Base-by-base conservation (phyloP, 169 alveolate species). In the Plasmodium relictum region DNA sequence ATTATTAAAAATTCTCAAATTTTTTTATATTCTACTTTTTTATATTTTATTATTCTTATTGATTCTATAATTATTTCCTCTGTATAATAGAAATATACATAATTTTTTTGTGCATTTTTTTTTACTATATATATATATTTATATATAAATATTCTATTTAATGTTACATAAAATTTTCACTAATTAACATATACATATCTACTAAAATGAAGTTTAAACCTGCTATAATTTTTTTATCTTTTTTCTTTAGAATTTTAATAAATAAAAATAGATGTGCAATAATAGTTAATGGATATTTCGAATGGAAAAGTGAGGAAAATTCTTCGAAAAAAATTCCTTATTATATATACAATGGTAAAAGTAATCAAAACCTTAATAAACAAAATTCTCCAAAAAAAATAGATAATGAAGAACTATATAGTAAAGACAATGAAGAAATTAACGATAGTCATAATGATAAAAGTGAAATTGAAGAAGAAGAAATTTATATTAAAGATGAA, bases 231-330 rank as follows among this genome's bases (percentile, higher is more conserved):
- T 16, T 24, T 14, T 48, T 44, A 45, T 20, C 37, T 62, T 59
- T 58, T 59, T 20, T 37, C 52, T 41, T 48, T 22, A 74, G 88
- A n/a, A 26, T 59, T 16, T 66, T 74, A 42, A 59, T 74, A 63
- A 74, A 74, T 74, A 74, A 74, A 66, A 74, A 74, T 50, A 61
- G 74, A 74, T 74, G 73, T 18, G 88, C 88, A 9, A 42, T 74
- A 54, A 50, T 74, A 48, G 73, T 74, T 42, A 74, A 74, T 65
- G 88, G 88, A 16, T 74, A 74, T 39, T 74, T 74, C 52, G 88
- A 74, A 74, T 74, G 88, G 88, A 59, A 58, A 22, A 18, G 26
- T 3, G 42, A n/a, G 31, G 70, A 16, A 45, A 41, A 56, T n/a
- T 48, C 70, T 59, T 39, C 88, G 18, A 74, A 74, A 42, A 74